Evolutionary conservation across 2,329 filamentous ascomycete genomes (phyloP).

Genomic region (Pseudocercospora crystallina): DNA sequence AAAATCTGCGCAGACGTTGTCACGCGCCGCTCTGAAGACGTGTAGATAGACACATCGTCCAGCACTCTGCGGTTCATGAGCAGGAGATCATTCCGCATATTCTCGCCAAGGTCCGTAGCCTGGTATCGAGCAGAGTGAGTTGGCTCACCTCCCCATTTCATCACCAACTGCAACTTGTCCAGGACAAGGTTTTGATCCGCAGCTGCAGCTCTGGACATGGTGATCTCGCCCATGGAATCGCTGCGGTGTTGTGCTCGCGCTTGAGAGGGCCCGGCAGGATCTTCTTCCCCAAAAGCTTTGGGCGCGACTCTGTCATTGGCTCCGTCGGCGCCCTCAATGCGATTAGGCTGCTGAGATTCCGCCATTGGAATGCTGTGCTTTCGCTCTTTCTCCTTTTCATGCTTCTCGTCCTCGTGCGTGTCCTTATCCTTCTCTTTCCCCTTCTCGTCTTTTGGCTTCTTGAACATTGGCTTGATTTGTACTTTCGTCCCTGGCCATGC

Average conservation of each 20-base stretch:
- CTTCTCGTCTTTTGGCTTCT: constrained; percentile 65
- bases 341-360: constrained; percentile 4
- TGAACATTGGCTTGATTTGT: constrained; percentile 99
- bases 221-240: constrained; percentile 85
- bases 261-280: constrained; percentile 35
- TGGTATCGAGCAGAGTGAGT: constrained; percentile 97
- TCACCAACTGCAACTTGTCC: constrained; percentile 94
- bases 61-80: constrained; percentile 89
- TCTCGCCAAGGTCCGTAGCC: constrained; percentile 88
- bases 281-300: constrained; percentile 24
- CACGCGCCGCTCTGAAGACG: constrained; percentile 90
- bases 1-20: constrained; percentile 97
- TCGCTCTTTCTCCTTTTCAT: constrained; percentile 54
- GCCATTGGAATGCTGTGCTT: constrained; percentile 14
- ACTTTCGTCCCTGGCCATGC: constrained; percentile 95
- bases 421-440: constrained; percentile 53
- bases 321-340: constrained; percentile 15
- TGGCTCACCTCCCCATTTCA: constrained; percentile 98
- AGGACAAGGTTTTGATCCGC: constrained; percentile 89
- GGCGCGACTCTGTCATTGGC: neutral
- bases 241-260: constrained; percentile 61
- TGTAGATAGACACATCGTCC: constrained; percentile 91
- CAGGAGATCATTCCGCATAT: constrained; percentile 91
- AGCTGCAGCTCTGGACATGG: constrained; percentile 89
- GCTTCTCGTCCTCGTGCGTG: constrained; percentile 23